Percentiles rank a stretch among this genome's conserved stretches.
Evolutionary conservation across 495 filamentous ascomycete species (phyloP).

Genomic region (Lasiosphaeria miniovina): DNA sequence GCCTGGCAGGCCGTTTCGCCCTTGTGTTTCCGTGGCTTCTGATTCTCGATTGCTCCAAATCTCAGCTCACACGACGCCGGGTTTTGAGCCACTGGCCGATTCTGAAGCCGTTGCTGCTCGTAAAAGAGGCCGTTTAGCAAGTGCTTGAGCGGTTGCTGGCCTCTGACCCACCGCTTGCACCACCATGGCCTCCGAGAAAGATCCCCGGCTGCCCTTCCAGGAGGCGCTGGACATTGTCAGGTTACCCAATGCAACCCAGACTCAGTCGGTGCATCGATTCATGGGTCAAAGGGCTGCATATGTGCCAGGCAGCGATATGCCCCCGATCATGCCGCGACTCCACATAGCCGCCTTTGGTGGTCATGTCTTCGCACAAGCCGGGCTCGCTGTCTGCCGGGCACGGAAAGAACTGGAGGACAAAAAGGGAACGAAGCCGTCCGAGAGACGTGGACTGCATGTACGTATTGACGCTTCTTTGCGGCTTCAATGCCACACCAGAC

Average conservation of each 20-base stretch:
- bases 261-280: constrained; percentile 27
- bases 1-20: too few species aligned
- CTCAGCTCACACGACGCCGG: too few species aligned
- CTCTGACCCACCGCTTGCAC: not conserved
- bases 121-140: not conserved
- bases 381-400: constrained; percentile 57
- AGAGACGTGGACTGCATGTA: constrained; percentile 58
- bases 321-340: constrained; percentile 1
- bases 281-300: constrained; percentile 38
- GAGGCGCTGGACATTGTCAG: constrained; percentile 35
- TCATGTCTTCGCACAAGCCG: constrained; percentile 66
- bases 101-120: too few species aligned
- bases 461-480: constrained; percentile 15
- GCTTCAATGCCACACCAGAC: not conserved
- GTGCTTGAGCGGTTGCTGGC: not conserved
- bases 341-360: constrained; percentile 54
- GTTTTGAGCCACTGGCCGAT: too few species aligned
- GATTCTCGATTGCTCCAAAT: too few species aligned
- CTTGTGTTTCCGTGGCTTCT: too few species aligned
- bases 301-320: constrained; percentile 13
- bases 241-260: constrained; percentile 23
- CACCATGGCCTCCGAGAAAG: constrained; percentile 13
- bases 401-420: constrained; percentile 36
- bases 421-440: constrained; percentile 13
- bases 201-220: constrained; percentile 35